A percentile compares a stretch with the other conserved stretches of the same genome.
phyloP scores from a whole-genome alignment of 2,329 filamentous ascomycete species.

The Aspergillus pseudoviridinutans region DNA sequence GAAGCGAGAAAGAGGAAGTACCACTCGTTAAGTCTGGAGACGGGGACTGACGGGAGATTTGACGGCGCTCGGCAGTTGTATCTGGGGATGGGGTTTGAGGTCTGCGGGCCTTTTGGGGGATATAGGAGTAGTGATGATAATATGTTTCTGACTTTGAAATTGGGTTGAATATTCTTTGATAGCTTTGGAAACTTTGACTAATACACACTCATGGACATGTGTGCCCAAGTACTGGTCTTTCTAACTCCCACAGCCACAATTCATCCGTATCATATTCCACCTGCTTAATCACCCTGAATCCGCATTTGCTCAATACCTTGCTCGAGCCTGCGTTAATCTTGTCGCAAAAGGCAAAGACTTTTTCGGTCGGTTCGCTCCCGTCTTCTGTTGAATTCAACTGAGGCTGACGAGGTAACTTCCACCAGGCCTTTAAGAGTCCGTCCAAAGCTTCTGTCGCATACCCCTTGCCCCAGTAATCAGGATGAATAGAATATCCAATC shows the following conservation, averaged over 20 bases:
- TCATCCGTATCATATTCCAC: slow-evolving; percentile 8
- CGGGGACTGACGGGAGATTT: neutral
- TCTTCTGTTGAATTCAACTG: neutral
- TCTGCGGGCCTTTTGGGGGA: neutral
- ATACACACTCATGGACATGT: neutral
- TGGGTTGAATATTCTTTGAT: neutral
- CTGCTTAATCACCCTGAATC: slow-evolving; percentile 11
- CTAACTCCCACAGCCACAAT: neutral
- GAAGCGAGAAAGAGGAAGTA: neutral
- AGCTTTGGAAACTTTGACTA: no score
- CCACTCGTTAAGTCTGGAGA: neutral
- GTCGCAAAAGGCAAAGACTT: slow-evolving; percentile 18
- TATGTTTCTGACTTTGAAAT: neutral
- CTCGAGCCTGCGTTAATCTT: slow-evolving; percentile 14
- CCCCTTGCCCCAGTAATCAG: slow-evolving; percentile 23
- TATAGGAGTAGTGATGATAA: neutral
- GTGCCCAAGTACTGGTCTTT: neutral
- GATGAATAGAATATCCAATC: slow-evolving; percentile 24
- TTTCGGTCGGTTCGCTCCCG: slow-evolving; percentile 7
- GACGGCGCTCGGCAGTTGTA: neutral
- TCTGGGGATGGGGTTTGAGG: neutral
- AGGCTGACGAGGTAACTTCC: slow-evolving; percentile 13
- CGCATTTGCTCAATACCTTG: slow-evolving; percentile 22
- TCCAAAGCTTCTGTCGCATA: slow-evolving; percentile 24
- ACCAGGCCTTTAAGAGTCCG: slow-evolving; percentile 23